Base-by-base conservation (phyloP, 2,329 filamentous ascomycete genomes). In the Pyrenophora teres region DNA sequence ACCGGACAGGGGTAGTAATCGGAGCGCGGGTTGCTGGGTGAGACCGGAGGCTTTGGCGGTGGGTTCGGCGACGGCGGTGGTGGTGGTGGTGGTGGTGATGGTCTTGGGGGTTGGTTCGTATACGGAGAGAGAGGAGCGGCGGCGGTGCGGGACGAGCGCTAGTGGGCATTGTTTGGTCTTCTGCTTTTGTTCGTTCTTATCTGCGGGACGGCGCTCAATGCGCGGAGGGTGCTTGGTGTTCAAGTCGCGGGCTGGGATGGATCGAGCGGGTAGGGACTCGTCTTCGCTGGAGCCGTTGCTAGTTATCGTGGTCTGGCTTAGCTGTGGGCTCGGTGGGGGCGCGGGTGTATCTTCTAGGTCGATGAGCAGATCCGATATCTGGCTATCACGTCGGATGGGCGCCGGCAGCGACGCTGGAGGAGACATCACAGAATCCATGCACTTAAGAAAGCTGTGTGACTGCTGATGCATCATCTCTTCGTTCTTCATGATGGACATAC, bases 301-400 rank as follows among this genome's bases (percentile, higher is more conserved):
- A 16, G 8, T 16, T 8, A 13, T 31, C 8, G 50, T 54, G 25
- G 25, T 15, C 7, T 25, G 21, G 8, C 42, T 53, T 9, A 21
- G 15, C n/a, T 50, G 48, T 0, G 49, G 45, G 39, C 50, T 50
- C 9, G 46, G 46, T 19, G 30, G 41, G 15, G 40, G 45, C 3
- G 43, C 32, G 6, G 32, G 45, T 12, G 21, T 25, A 2, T 58
- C 47, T 4, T 58, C 56, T 1, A 60, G 42, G 27, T 58, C 52
- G 23, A 60, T 61, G 27, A 60, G 50, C 4, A 55, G 44, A 25
- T 51, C 37, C 12, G 30, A 30, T 3, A 45, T 23, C 5, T 50
- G 46, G 19, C 21, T 43, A 1, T 23, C 33, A 35, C 32, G 15
- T 1, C 31, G 33, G 3, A 21, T 2, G 1, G 21, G 9, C 5